phyloP scores from a whole-genome alignment of 768 basidiomycete species.

The Suillus variegatus region DNA sequence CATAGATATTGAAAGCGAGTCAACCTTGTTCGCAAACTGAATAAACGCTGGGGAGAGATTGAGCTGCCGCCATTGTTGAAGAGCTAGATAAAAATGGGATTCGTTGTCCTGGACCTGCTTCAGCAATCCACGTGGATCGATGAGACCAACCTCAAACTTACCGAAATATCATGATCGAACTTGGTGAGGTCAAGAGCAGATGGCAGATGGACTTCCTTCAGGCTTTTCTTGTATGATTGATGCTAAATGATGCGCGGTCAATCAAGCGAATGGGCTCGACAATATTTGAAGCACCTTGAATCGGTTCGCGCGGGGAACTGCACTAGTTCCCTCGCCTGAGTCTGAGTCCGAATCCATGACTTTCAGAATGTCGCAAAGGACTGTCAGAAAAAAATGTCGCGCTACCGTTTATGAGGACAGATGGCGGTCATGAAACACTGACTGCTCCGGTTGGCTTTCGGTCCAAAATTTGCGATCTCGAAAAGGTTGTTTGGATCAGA shows the following conservation, averaged over 20 bases:
- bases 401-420: background rate
- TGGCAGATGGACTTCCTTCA: conserved; percentile 74
- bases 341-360: conserved; percentile 8
- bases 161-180: conserved; percentile 63
- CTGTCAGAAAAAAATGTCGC: background rate
- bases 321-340: conserved; percentile 13
- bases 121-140: background rate
- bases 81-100: conserved; percentile 74
- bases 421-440: background rate
- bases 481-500: conserved; percentile 14
- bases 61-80: conserved; percentile 77
- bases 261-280: background rate
- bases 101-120: conserved; percentile 60
- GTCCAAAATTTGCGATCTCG: conserved; percentile 5
- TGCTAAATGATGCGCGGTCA: conserved; percentile 43
- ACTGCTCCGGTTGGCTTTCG: background rate
- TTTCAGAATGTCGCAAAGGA: background rate
- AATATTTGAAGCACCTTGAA: conserved; percentile 41
- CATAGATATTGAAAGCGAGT: conserved; percentile 69
- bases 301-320: conserved; percentile 43
- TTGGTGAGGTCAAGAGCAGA: conserved; percentile 57
- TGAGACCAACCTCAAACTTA: conserved; percentile 18
- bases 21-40: conserved; percentile 61
- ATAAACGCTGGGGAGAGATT: conserved; percentile 79
- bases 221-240: conserved; percentile 66